A percentile compares a stretch with the other conserved stretches of the same genome.
Evolutionary conservation across 2,329 filamentous ascomycete species (phyloP).

Genomic region (Ophiostoma piceae): DNA sequence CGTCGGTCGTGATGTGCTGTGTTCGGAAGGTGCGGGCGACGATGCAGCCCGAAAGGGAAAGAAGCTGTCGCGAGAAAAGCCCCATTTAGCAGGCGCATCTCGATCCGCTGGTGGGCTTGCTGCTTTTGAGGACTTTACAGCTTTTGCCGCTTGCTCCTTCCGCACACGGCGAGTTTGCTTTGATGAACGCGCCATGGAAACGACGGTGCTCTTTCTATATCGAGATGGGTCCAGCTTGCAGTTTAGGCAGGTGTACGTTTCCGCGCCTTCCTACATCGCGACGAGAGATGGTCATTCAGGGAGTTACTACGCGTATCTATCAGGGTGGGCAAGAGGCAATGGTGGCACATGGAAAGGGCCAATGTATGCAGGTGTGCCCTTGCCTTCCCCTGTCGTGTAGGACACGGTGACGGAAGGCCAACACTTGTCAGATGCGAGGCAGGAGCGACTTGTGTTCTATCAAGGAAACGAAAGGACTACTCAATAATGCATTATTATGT

Average conservation of each 20-base stretch:
- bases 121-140: background rate
- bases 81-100: constrained; percentile 16
- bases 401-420: constrained; percentile 9
- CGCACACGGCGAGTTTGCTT: constrained; percentile 4
- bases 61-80: background rate
- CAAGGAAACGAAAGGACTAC: background rate
- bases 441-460: background rate
- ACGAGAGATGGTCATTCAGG: background rate
- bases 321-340: background rate
- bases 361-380: constrained; percentile 10
- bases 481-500: background rate
- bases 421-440: background rate
- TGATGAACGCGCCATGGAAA: constrained; percentile 3
- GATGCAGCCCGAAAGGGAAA: constrained; percentile 8
- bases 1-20: background rate
- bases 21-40: background rate
- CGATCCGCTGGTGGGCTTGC: background rate
- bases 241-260: background rate
- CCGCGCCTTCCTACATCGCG: background rate
- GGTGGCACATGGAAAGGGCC: constrained; percentile 6
- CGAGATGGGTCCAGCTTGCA: background rate
- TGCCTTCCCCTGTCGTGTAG: constrained; percentile 11
- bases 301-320: background rate
- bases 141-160: constrained; percentile 8
- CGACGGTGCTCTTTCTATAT: background rate